Conservation (phyloP, 1,284 basidiomycete genomes). For the Moesziomyces sp. region DNA sequence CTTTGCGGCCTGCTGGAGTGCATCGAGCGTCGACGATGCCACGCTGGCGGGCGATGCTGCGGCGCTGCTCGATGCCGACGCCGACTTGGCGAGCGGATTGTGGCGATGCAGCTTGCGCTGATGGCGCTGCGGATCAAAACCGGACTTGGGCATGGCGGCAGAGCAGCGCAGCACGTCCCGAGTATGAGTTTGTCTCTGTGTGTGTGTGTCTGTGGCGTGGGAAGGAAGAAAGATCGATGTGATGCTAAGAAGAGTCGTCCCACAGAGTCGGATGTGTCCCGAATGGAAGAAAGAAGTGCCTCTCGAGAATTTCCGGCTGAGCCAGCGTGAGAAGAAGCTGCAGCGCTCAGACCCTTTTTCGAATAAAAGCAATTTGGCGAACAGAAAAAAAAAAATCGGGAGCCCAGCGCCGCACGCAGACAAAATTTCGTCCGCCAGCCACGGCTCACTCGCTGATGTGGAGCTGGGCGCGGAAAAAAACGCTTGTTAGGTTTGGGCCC, state of each 20-base stretch:
- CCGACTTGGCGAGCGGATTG: constrained; percentile 42
- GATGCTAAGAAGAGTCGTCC: too few relatives aligned
- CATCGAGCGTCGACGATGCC: constrained; percentile 27
- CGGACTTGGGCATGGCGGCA: constrained; percentile 52
- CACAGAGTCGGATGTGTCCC: too few relatives aligned
- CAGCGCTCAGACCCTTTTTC: constrained; percentile 7
- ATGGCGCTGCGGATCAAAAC: constrained; percentile 53
- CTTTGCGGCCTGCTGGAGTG: constrained; percentile 25
- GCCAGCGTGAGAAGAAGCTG: background rate
- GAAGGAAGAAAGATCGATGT: too few relatives aligned
- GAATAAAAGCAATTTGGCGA: background rate
- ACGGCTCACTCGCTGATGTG: background rate
- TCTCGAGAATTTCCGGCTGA: background rate
- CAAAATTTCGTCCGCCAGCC: too few relatives aligned
- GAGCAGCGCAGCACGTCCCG: background rate
- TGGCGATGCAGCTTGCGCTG: constrained; percentile 49
- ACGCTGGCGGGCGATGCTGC: constrained; percentile 13
- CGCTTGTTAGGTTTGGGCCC: too few relatives aligned
- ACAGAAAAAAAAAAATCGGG: background rate
- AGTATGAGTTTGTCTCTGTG: background rate
- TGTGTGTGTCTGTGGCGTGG: too few relatives aligned
- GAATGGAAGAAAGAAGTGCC: background rate
- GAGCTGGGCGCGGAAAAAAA: background rate
- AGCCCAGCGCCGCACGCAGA: too few relatives aligned
- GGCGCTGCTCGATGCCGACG: constrained; percentile 10